Percentiles rank a stretch among this genome's conserved stretches.
phyloP scores from a whole-genome alignment of 1,284 basidiomycete species.

The Cerrena zonata region DNA sequence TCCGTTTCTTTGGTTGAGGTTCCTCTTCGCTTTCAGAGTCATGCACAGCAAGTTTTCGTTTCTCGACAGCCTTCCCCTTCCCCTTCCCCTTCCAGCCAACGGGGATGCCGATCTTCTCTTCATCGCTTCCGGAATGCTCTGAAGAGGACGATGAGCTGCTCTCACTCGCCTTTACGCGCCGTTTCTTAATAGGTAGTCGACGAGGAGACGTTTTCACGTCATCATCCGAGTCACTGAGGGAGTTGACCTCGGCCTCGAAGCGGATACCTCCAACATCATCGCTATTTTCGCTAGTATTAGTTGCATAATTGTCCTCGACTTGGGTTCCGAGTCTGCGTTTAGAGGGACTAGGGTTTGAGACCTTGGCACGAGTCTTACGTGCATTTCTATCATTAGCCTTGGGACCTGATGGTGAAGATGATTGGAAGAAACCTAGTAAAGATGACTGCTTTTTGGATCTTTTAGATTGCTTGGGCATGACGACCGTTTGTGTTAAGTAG shows the following conservation, averaged over 20 bases:
- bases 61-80: constrained; percentile 10
- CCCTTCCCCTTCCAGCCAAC: constrained; percentile 24
- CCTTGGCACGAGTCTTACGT: neutral
- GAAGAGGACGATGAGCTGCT: neutral
- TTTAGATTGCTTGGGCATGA: neutral
- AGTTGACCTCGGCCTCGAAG: constrained; percentile 36
- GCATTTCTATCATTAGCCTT: neutral
- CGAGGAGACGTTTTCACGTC: constrained; percentile 28
- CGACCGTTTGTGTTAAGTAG: neutral
- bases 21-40: constrained; percentile 21
- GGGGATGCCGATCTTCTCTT: constrained; percentile 14
- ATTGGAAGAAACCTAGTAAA: neutral
- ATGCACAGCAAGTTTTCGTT: constrained; percentile 13
- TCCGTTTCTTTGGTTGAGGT: constrained; percentile 32
- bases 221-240: constrained; percentile 27
- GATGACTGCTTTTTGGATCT: constrained; percentile 1
- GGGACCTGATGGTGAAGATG: neutral
- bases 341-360: neutral
- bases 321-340: constrained; percentile 4
- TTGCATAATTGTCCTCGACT: constrained; percentile 3
- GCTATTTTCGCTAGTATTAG: constrained; percentile 17
- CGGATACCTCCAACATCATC: constrained; percentile 45
- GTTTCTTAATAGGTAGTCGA: constrained; percentile 29
- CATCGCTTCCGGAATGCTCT: constrained; percentile 9
- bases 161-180: constrained; percentile 21